A percentile compares a stretch with the other conserved stretches of the same genome.
phyloP scores from a whole-genome alignment of 768 basidiomycete genomes.

The Clitopilus hobsonii region DNA sequence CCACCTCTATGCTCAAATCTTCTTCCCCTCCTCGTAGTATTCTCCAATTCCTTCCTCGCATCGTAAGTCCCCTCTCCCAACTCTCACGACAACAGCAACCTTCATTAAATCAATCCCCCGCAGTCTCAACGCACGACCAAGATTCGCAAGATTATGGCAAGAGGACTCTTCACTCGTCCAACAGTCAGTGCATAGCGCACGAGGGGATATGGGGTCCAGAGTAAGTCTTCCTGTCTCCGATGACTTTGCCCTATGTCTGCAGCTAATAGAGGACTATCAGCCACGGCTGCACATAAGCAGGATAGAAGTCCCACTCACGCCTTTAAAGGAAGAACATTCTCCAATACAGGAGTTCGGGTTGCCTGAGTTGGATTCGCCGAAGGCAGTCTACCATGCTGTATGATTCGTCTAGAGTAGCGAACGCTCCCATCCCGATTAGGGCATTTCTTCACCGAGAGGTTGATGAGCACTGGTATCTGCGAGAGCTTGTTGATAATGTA shows the following conservation, averaged over 20 bases:
- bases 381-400: not conserved
- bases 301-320: not conserved
- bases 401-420: no score
- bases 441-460: no score
- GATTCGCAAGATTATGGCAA: constrained; percentile 5
- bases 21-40: not conserved
- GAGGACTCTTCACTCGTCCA: constrained; percentile 3
- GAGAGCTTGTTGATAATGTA: no score
- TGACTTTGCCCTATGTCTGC: not conserved
- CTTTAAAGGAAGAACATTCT: not conserved
- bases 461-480: no score
- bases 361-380: not conserved
- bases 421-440: no score
- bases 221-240: not conserved
- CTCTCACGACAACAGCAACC: not conserved
- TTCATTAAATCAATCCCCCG: not conserved
- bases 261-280: not conserved
- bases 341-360: not conserved
- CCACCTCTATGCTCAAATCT: no score
- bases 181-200: not conserved
- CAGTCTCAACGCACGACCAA: constrained; percentile 11
- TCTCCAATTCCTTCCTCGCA: constrained; percentile 7
- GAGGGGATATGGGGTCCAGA: not conserved
- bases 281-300: not conserved
- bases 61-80: constrained; percentile 1